A percentile compares a stretch with the other conserved stretches of the same genome.
Conservation (phyloP, 805 yeast species). For the Candida silvatica region DNA sequence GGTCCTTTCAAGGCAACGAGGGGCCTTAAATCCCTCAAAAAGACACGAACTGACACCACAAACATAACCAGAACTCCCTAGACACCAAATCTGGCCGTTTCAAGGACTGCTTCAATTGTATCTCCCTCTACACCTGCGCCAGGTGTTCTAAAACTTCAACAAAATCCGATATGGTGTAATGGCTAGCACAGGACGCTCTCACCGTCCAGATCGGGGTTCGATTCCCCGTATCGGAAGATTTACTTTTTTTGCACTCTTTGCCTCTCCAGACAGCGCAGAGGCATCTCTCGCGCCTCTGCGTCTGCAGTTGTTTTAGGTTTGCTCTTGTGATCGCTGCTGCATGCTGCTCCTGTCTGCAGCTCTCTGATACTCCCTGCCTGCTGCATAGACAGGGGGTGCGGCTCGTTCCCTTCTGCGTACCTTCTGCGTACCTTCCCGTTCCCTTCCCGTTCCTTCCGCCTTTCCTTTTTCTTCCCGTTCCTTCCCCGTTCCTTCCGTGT, state of each 20-base stretch:
- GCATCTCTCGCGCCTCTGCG: not conserved
- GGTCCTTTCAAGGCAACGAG: no score
- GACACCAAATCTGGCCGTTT: no score
- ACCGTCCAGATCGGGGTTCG: slow-evolving; percentile 5
- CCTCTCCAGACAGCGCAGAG: not conserved
- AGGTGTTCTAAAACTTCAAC: no score
- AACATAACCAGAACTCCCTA: no score
- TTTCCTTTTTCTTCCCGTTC: not conserved
- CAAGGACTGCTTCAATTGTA: no score
- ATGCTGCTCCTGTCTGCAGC: not conserved
- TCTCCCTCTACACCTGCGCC: no score
- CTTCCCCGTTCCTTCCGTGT: not conserved
- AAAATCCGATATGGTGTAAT: slow-evolving; percentile 4
- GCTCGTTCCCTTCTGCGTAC: not conserved
- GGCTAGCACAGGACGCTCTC: slow-evolving; percentile 5
- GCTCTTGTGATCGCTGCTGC: not conserved
- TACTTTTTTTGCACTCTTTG: not conserved
- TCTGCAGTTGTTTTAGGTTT: not conserved
- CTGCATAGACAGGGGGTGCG: not conserved
- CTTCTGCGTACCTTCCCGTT: not conserved
- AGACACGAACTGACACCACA: no score
- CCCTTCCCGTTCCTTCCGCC: not conserved
- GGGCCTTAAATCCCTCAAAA: no score
- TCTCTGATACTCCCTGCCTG: not conserved
- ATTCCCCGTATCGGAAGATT: slow-evolving; percentile 5